A percentile compares a stretch with the other conserved stretches of the same genome.
These are phyloP conservation scores for Backusella parvicylindrica DNA, from an alignment of 192 early-diverging fungal genomes.

Conservation along the genomic window DNA sequence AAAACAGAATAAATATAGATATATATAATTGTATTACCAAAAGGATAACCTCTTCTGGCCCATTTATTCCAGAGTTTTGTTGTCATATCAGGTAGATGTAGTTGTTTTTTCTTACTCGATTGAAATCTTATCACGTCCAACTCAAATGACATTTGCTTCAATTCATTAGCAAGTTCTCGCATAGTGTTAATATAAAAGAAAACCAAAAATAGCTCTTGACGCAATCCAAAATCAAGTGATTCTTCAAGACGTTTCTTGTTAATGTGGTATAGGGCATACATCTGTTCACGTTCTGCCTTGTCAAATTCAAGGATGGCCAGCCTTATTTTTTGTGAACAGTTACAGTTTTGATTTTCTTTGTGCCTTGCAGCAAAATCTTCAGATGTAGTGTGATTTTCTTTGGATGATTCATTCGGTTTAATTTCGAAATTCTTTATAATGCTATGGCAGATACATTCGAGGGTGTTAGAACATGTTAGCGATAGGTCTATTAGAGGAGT, in stretches of 20 bases:
- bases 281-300: slow-evolving; percentile 12
- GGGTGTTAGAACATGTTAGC: slow-evolving; percentile 27
- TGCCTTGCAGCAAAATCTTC: neutral
- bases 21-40: slow-evolving; percentile 3
- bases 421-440: slow-evolving; percentile 23
- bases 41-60: slow-evolving; percentile 23
- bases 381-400: neutral
- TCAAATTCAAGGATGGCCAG: slow-evolving; percentile 23
- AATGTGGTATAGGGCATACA: slow-evolving; percentile 10
- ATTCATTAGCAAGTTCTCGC: slow-evolving; percentile 44
- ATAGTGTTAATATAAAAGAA: slow-evolving; percentile 49
- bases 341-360: neutral
- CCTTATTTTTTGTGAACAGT: slow-evolving; percentile 14
- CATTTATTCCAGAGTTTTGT: slow-evolving; percentile 30
- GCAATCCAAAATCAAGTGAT: slow-evolving; percentile 14
- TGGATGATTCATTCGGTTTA: neutral
- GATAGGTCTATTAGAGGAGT: slow-evolving; percentile 40
- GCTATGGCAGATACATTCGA: slow-evolving; percentile 18
- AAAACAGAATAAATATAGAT: neutral
- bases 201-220: slow-evolving; percentile 47
- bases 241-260: neutral
- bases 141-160: slow-evolving; percentile 17
- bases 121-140: neutral
- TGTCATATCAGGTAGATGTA: slow-evolving; percentile 30
- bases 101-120: slow-evolving; percentile 18